Evolutionary conservation across 495 filamentous ascomycete species (phyloP), one percentile per base, ranked within the genome.

Genomic region (Penicillium daleae): DNA sequence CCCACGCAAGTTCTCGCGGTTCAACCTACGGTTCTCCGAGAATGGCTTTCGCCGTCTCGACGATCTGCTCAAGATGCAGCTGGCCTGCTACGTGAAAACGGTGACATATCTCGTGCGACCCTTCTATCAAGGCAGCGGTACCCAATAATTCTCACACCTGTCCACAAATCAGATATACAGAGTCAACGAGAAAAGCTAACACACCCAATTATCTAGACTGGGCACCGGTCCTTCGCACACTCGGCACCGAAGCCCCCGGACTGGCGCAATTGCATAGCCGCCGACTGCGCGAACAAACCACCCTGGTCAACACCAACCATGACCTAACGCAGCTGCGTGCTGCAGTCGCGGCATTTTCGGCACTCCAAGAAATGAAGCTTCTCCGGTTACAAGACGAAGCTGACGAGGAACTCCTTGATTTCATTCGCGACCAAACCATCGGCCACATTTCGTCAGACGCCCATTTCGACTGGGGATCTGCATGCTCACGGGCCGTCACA

Each of bases 91-190:
- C 75, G 86, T 89, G 51, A 85, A 81, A 72, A 84, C 87, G 68
- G 86, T 91, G 71, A 88, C 85, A 66, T 91, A 91, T 71, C 83
- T 91, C 75, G 85, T 91, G 70, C 87, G 87, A 67, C 86, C 83
- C 57, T 89, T 89, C 72, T 90, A 90, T 75, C 73, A 78, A 69
- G 78, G 77, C 74, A 75, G 70, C 70, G 74, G 76, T 81, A 82
- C 59, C 64, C 59, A 67, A 67, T 70, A 66, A 73, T 74, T 74
- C 71, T 54, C 51, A 35, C 48, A 54, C 15, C 27, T 49, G 58
- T 44, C 63, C 52, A 33, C 52, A 37, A 54, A 40, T 19, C 9
- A 52, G 40, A 39, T 24, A 27, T 8, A 12, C 35, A 58, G 40
- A 64, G 17, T 29, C 19, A 29, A 24, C 10, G 53, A 12, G 39